Base-by-base conservation (phyloP, 163 green algal genomes). In the Scenedesmus sp. region DNA sequence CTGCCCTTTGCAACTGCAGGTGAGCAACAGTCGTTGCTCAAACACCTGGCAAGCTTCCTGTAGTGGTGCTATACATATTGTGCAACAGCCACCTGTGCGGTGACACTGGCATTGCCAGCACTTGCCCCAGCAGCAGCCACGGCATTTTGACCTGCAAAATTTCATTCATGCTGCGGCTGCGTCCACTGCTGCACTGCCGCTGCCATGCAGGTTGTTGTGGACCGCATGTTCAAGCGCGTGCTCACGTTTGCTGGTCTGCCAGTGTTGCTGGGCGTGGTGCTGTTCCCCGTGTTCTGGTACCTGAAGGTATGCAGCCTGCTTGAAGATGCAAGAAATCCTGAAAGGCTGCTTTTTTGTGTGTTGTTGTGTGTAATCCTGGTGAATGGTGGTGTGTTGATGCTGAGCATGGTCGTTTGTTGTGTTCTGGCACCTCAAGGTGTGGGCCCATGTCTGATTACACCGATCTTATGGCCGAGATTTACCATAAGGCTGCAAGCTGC, bases 201-300 rank as follows among this genome's bases (percentile, higher is more conserved):
- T 76, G 78, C 72, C 15, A 92, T 87, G 13, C 92, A 98, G 88
- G 92, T 95, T 16, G 96, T 99, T 0, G 97, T 96, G 1, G 94
- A 99, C 92, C 94, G 97, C 68, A 98, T 99, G 94, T 94, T 99
- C 61, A 87, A 85, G 46, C 94, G 97, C 7, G 97, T 99, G 15
- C 46, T 98, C 18, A 83, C 96, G 0, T 99, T 96, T 91, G 93
- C 94, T 24, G 95, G 93, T n/a, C 35, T 95, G 15, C 97, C 97
- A 35, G 93, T 99, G 1, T 89, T 96, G 24, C 59, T 95, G 4
- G 97, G 96, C 49, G 85, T 99, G 40, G 43, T 95, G n/a, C 92
- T 97, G 24, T 96, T 99, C 65, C 96, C 96, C 0, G 79, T 97
- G 37, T 99, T 99, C 87, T 98, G 96, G 86, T 99, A 96, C 80